Evolutionary conservation across 1,139 yeast genomes (phyloP).

Genomic region (Scheffersomyces illinoinensis): DNA sequence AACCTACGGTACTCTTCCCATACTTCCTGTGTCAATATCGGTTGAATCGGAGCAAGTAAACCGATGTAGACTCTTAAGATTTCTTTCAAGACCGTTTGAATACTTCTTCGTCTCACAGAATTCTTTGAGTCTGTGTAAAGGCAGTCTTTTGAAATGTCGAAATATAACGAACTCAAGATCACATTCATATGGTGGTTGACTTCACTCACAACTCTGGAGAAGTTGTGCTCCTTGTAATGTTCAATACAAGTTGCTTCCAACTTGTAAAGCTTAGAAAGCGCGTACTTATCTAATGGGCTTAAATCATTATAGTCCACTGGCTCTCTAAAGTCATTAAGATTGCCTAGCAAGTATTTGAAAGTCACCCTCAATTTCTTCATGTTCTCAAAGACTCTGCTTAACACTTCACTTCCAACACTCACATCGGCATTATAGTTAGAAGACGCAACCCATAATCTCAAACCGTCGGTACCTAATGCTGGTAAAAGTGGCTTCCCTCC

Average conservation of each 20-base stretch:
- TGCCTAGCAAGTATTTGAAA: conserved; percentile 78
- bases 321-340: conserved; percentile 44
- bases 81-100: conserved; percentile 70
- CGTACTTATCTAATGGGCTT: conserved; percentile 62
- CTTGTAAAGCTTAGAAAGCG: conserved; percentile 55
- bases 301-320: conserved; percentile 38
- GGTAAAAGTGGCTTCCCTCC: conserved; percentile 56
- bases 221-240: conserved; percentile 60
- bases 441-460: conserved; percentile 89
- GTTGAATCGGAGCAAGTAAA: conserved; percentile 77
- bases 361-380: conserved; percentile 83
- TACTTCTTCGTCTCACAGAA: conserved; percentile 58
- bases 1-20: conserved; percentile 59
- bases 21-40: conserved; percentile 82
- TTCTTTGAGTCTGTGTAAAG: conserved; percentile 65
- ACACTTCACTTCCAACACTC: conserved; percentile 67
- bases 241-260: conserved; percentile 44
- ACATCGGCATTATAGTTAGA: conserved; percentile 84
- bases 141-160: conserved; percentile 83
- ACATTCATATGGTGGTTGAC: conserved; percentile 73
- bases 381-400: conserved; percentile 76
- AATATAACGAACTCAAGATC: conserved; percentile 78
- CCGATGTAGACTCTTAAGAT: conserved; percentile 63
- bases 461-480: conserved; percentile 86
- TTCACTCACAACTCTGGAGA: conserved; percentile 63